These are phyloP conservation scores for Acacia melanoxylon DNA, from an alignment of 306 rosid species.

Conservation along the genomic window DNA sequence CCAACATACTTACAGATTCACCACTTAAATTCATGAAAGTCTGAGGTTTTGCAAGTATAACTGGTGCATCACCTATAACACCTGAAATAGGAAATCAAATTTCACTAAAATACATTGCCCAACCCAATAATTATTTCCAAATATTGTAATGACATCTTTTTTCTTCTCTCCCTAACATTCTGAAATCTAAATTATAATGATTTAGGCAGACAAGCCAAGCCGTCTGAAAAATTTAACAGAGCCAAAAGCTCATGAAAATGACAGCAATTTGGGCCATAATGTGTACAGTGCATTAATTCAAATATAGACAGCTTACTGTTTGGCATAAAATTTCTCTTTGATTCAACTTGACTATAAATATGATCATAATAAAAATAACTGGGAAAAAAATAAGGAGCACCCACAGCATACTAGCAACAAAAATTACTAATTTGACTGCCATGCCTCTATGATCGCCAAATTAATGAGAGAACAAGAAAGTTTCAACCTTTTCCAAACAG, in stretches of 20 bases:
- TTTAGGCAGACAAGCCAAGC: background rate
- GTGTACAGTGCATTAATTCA: background rate
- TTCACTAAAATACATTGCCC: slow-evolving; percentile 5
- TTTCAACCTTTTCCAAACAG: slow-evolving; percentile 73
- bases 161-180: slow-evolving; percentile 2
- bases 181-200: slow-evolving; percentile 26
- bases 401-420: slow-evolving; percentile 15
- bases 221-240: background rate
- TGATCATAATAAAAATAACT: background rate
- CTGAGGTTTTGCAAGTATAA: slow-evolving; percentile 90
- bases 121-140: background rate
- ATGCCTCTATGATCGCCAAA: background rate
- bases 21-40: slow-evolving; percentile 95
- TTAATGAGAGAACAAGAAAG: slow-evolving; percentile 20
- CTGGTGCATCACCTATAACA: slow-evolving; percentile 70
- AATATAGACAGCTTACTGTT: background rate
- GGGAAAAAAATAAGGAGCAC: background rate
- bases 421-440: background rate
- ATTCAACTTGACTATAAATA: background rate
- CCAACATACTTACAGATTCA: slow-evolving; percentile 85
- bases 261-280: background rate
- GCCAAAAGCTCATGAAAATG: background rate
- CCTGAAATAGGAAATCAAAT: slow-evolving; percentile 51
- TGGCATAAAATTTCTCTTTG: background rate
- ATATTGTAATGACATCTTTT: background rate